Conservation (phyloP, 164 flowering plant species). For the Vitis rotundifolia region DNA sequence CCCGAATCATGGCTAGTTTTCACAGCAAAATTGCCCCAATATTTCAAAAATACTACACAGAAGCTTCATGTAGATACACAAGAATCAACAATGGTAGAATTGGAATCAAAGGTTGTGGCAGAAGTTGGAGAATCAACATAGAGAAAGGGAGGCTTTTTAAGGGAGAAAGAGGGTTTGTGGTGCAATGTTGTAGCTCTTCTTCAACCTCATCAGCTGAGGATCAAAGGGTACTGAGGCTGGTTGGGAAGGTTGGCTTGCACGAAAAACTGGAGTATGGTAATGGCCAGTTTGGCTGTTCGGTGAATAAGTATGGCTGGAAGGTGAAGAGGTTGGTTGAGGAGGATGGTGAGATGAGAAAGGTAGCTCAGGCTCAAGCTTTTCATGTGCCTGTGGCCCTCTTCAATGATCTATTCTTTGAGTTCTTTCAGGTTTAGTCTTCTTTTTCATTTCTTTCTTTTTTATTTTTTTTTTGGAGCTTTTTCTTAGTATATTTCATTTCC, state of each 20-base stretch:
- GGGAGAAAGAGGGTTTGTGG: conserved; percentile 6
- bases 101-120: background rate
- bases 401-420: conserved; percentile 67
- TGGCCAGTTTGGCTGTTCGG: conserved; percentile 33
- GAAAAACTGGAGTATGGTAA: background rate
- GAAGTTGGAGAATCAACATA: background rate
- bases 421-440: conserved; percentile 58
- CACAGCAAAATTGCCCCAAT: conserved; percentile 7
- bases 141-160: background rate
- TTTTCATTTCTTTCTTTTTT: conserved; percentile 6
- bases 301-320: conserved; percentile 67
- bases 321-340: conserved; percentile 65
- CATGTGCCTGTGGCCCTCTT: conserved; percentile 62
- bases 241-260: background rate
- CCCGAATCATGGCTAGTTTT: too few species aligned
- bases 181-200: background rate
- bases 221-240: conserved; percentile 1
- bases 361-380: conserved; percentile 77
- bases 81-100: background rate
- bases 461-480: background rate
- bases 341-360: conserved; percentile 61
- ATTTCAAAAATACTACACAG: background rate
- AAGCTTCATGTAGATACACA: background rate
- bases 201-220: conserved; percentile 8
- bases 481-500: background rate